Evolutionary conservation across 75 land plant genomes (phyloP).

Genomic region (Sequoia sempervirens): DNA sequence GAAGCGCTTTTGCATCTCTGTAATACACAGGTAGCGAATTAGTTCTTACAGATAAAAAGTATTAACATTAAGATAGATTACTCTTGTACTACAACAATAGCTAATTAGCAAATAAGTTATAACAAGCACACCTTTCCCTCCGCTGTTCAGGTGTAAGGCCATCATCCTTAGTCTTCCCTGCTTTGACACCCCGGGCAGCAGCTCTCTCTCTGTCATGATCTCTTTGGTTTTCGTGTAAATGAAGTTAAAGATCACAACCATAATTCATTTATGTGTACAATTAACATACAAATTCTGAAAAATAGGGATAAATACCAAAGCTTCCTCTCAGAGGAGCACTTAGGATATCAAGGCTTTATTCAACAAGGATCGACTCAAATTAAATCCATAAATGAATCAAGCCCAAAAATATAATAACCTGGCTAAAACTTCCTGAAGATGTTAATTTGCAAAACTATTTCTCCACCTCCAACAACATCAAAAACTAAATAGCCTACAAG

Average conservation of each 20-base stretch:
- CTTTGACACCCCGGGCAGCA: constrained; percentile 29
- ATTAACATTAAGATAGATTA: neutral
- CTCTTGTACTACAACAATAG: neutral
- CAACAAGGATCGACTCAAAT: neutral
- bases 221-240: constrained; percentile 55
- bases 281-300: neutral
- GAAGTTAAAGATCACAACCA: neutral
- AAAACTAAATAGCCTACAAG: neutral
- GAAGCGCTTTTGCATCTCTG: constrained; percentile 73
- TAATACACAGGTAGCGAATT: neutral
- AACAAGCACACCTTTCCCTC: constrained; percentile 42
- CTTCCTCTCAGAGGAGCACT: neutral
- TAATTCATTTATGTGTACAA: neutral
- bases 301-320: neutral
- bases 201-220: constrained; percentile 70
- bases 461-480: neutral
- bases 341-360: neutral
- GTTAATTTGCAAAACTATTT: neutral
- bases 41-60: neutral
- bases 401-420: neutral
- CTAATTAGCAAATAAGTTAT: neutral
- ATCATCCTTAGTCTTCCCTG: constrained; percentile 41
- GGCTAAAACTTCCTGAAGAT: neutral
- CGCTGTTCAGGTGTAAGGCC: constrained; percentile 76
- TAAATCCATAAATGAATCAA: neutral